Evolutionary conservation across 805 yeast genomes (phyloP), one percentile per base, ranked within the genome.

Genomic region (Suhomyces prunicola): DNA sequence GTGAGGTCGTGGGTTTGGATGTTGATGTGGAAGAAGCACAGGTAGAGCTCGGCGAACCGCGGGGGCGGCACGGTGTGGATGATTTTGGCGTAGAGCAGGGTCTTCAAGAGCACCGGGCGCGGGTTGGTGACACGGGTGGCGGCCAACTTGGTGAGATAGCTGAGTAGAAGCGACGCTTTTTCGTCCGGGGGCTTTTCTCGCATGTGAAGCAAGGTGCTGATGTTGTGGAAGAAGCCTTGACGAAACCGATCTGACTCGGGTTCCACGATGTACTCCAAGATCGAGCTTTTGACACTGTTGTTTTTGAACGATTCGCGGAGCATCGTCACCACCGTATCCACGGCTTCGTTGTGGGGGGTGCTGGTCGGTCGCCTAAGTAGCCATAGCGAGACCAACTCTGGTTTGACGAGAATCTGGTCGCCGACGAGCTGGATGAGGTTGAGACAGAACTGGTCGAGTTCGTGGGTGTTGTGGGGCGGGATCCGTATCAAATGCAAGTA

Each of bases 1-100:
- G 48, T 35, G 2, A 51, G 22, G n/a, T 59, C 51, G n/a, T 54
- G 52, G 8, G 75, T 62, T 47, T 66, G 69, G 40, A 74, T 61
- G 53, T 74, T 74, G 13, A 71, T 44, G 40, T 66, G 62, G 31
- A 74, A 62, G 44, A 72, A 51, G 24, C 59, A 70, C 47, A 67
- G 62, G 56, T 61, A 74, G 22, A 74, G 56, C 19, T 65, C 65
- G 6, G 57, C 56, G 26, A 59, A 56, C 44, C 57, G 51, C 1
- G 57, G 6, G 1, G 59, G 44, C 0, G 71, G 66, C 3, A 62
- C 50, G 6, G 58, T 31, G n/a, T 50, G 33, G 12, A 64, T 51
- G n/a, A 69, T 52, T 13, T 50, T 50, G 19, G 58, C 49, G 50
- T 59, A 71, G 31, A 56, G 42, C 0, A 50, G 41, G 3, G 53